Evolutionary conservation across 129 eudicot species (phyloP).

Genomic region (Oenanthe sinensis): DNA sequence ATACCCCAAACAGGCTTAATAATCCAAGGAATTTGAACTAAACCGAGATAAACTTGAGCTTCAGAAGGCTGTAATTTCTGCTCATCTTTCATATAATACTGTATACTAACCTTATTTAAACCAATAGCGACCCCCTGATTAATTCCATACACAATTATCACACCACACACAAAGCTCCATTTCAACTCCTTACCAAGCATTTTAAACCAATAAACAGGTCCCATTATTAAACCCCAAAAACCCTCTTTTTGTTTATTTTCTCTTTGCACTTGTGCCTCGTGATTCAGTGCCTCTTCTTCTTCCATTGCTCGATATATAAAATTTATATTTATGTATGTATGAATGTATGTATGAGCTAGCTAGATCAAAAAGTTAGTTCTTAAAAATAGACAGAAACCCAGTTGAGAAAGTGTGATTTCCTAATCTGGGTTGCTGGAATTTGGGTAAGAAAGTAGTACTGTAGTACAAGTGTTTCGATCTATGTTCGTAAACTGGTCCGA

Average conservation of each 20-base stretch:
- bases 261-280: slow-evolving; percentile 7
- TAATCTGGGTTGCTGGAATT: slow-evolving; percentile 7
- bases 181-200: slow-evolving; percentile 61
- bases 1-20: slow-evolving; percentile 93
- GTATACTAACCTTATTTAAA: slow-evolving; percentile 53
- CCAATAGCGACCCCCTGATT: slow-evolving; percentile 70
- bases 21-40: slow-evolving; percentile 80
- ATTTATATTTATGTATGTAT: too few species aligned
- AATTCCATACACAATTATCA: slow-evolving; percentile 70
- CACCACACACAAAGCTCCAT: slow-evolving; percentile 82
- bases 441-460: not conserved
- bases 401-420: not conserved
- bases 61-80: slow-evolving; percentile 88
- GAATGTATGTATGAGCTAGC: not conserved
- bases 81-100: slow-evolving; percentile 87
- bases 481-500: not conserved
- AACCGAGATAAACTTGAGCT: slow-evolving; percentile 69
- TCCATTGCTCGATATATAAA: slow-evolving; percentile 19
- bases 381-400: not conserved
- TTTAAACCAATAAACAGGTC: slow-evolving; percentile 50
- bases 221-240: slow-evolving; percentile 24
- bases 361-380: not conserved
- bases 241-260: slow-evolving; percentile 26
- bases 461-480: not conserved
- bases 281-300: slow-evolving; percentile 25